phyloP scores from a whole-genome alignment of 164 flowering plant species.

The Chloranthus sessilifolius region DNA sequence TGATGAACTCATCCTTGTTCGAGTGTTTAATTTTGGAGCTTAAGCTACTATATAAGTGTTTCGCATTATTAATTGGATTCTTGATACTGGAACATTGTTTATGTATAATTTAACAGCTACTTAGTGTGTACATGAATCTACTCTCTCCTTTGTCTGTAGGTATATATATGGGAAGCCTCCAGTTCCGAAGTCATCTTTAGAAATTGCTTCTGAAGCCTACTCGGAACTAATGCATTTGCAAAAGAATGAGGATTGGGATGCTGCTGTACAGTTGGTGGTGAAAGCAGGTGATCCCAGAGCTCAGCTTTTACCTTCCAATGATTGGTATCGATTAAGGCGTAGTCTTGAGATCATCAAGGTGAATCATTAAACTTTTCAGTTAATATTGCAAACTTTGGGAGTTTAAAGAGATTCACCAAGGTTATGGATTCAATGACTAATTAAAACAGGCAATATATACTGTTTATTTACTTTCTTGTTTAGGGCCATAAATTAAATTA shows the following conservation, averaged over 20 bases:
- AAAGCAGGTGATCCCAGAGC: slow-evolving; percentile 81
- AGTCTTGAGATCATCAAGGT: slow-evolving; percentile 94
- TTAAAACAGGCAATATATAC: too few species aligned
- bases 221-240: slow-evolving; percentile 56
- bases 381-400: neutral
- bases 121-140: too few species aligned
- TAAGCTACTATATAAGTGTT: too few species aligned
- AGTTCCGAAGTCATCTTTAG: slow-evolving; percentile 83
- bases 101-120: too few species aligned
- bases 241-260: slow-evolving; percentile 67
- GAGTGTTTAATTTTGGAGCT: too few species aligned
- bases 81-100: too few species aligned
- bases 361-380: slow-evolving; percentile 5
- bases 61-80: too few species aligned
- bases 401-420: too few species aligned
- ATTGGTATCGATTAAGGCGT: slow-evolving; percentile 89
- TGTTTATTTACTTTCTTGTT: too few species aligned
- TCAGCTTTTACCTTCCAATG: slow-evolving; percentile 53
- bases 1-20: too few species aligned
- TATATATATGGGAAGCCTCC: slow-evolving; percentile 94
- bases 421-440: neutral
- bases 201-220: slow-evolving; percentile 60
- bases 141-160: slow-evolving; percentile 34
- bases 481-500: too few species aligned
- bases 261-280: slow-evolving; percentile 75